A percentile compares a stretch with the other conserved stretches of the same genome.
phyloP scores from a whole-genome alignment of 75 land plant genomes.

The Ceratopteris richardii region DNA sequence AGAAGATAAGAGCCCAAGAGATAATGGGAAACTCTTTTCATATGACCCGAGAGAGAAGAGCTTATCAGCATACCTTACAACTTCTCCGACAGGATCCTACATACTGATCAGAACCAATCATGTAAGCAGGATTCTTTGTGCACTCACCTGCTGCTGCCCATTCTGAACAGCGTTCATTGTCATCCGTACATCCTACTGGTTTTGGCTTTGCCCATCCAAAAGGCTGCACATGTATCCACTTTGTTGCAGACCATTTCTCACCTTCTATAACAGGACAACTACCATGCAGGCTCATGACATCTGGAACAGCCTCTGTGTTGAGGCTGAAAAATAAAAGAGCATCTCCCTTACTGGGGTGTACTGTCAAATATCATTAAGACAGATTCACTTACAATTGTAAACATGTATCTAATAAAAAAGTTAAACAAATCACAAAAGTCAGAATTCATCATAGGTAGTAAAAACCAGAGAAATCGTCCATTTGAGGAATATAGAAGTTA shows the following conservation, averaged over 20 bases:
- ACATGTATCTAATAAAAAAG: no score
- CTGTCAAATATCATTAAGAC: no score
- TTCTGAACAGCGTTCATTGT: slow-evolving; percentile 59
- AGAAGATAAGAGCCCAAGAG: no score
- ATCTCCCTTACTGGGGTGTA: slow-evolving; percentile 67
- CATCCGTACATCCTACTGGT: slow-evolving; percentile 40
- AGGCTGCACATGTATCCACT: slow-evolving; percentile 53
- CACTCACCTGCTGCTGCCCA: slow-evolving; percentile 91
- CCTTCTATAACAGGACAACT: slow-evolving; percentile 80
- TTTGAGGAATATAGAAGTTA: no score
- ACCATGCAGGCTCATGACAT: slow-evolving; percentile 48
- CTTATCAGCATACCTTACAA: slow-evolving; percentile 60
- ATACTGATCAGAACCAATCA: slow-evolving; percentile 66
- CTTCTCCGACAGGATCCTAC: slow-evolving; percentile 81
- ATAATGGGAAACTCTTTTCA: no score
- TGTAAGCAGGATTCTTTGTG: slow-evolving; percentile 68
- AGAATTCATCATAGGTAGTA: no score
- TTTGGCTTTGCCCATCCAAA: not conserved
- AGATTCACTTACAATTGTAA: no score
- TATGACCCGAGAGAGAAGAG: no score
- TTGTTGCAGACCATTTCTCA: slow-evolving; percentile 85
- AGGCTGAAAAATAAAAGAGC: slow-evolving; percentile 65
- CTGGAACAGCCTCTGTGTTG: slow-evolving; percentile 45
- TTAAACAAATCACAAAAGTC: no score
- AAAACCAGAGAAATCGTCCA: no score